Percentiles rank a stretch among this genome's conserved stretches.
These are phyloP conservation scores for Sistotremastrum suecicum DNA, from an alignment of 768 basidiomycete genomes.

Conservation along the genomic window DNA sequence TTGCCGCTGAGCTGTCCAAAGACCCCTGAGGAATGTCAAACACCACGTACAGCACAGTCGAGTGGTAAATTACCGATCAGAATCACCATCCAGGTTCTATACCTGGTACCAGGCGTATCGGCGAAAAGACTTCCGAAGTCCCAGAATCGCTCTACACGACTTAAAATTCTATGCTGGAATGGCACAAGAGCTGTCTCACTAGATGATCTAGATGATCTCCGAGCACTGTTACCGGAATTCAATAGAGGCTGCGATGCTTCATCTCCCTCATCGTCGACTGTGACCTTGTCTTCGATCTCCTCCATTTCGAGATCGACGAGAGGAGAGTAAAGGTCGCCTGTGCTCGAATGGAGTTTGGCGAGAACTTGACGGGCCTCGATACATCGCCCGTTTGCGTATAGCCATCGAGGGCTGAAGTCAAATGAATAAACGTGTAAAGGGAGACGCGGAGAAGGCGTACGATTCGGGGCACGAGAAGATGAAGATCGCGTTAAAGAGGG, in stretches of 20 bases:
- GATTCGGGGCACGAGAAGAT: slow-evolving; percentile 38
- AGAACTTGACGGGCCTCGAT: slow-evolving; percentile 30
- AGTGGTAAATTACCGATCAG: slow-evolving; percentile 24
- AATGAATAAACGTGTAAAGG: no score
- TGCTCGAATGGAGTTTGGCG: slow-evolving; percentile 33
- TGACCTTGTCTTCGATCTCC: slow-evolving; percentile 38
- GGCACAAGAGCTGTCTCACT: no score
- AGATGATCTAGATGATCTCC: no score
- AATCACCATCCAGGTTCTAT: slow-evolving; percentile 35
- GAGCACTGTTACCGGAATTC: no score
- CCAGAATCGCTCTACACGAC: slow-evolving; percentile 31
- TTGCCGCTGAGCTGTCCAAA: slow-evolving; percentile 35
- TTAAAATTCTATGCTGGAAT: no score
- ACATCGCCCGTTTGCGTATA: slow-evolving; percentile 31
- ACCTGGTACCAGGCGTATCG: slow-evolving; percentile 26
- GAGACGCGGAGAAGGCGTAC: slow-evolving; percentile 12
- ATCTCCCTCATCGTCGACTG: slow-evolving; percentile 30
- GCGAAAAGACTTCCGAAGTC: slow-evolving; percentile 39
- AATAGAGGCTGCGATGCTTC: slow-evolving; percentile 12
- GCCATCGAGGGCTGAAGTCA: slow-evolving; percentile 31
- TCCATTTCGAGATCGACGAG: slow-evolving; percentile 36
- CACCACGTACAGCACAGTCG: neutral
- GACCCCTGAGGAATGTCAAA: slow-evolving; percentile 4
- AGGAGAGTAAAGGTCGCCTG: slow-evolving; percentile 31
- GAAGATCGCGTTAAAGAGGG: slow-evolving; percentile 30